Conservation (phyloP, 108 stramenopile species). For the Cyclotella baltica region DNA sequence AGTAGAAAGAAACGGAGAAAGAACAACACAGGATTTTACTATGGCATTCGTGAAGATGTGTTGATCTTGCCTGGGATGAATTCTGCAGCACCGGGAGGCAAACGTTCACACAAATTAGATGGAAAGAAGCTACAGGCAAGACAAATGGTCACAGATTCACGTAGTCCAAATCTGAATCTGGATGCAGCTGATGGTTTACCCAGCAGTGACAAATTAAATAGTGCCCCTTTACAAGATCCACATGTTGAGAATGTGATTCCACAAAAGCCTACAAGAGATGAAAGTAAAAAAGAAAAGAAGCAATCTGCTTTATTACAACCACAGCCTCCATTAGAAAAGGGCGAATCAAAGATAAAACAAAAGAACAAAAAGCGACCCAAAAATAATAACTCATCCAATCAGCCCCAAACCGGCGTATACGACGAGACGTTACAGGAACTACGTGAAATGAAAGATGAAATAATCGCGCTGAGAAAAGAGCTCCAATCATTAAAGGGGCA, state of each 20-base stretch:
- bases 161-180: no score
- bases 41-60: constrained; percentile 57
- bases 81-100: not conserved
- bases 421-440: constrained; percentile 70
- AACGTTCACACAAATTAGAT: not conserved
- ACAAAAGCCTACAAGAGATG: no score
- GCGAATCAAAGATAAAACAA: not conserved
- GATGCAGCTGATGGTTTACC: no score
- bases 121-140: no score
- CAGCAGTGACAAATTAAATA: no score
- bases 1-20: constrained; percentile 22
- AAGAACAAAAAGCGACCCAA: not conserved
- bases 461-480: constrained; percentile 74
- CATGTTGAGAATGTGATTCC: not conserved
- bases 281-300: not conserved
- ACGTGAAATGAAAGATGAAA: constrained; percentile 73
- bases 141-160: no score
- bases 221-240: not conserved
- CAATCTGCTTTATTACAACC: not conserved
- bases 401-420: not conserved
- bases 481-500: constrained; percentile 59
- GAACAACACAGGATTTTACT: constrained; percentile 64
- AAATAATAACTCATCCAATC: not conserved
- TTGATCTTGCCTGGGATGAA: not conserved
- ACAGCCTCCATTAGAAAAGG: not conserved